These are phyloP conservation scores for Fusarium circinatum DNA, from an alignment of 2,329 filamentous ascomycete species.

Conservation along the genomic window DNA sequence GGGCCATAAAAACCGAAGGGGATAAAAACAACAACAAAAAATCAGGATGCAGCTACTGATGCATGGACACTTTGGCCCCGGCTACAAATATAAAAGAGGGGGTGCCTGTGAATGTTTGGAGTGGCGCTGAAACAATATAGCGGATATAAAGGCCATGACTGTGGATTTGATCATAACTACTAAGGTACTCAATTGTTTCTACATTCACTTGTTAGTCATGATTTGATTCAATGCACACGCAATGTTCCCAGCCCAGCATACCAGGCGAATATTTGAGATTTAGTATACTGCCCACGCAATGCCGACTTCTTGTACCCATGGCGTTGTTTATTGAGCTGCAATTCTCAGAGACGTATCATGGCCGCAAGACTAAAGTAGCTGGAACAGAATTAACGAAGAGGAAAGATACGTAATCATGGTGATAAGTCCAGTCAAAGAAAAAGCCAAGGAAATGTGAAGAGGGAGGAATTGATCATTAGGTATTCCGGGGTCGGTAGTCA, in stretches of 20 bases:
- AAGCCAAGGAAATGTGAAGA: neutral
- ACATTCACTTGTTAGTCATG: neutral
- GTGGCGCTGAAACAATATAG: neutral
- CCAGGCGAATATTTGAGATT: neutral
- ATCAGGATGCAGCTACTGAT: neutral
- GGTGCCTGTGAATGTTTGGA: neutral
- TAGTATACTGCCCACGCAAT: neutral
- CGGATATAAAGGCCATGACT: neutral
- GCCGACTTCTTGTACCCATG: neutral
- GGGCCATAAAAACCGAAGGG: neutral
- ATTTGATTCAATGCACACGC: neutral
- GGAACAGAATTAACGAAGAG: neutral
- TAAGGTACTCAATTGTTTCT: neutral
- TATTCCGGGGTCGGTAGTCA: neutral
- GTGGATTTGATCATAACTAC: neutral
- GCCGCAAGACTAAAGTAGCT: neutral
- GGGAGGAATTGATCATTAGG: neutral
- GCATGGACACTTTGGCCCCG: neutral
- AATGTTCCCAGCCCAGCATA: neutral
- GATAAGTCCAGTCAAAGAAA: neutral
- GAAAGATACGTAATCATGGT: neutral
- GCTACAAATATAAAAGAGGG: neutral
- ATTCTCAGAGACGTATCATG: neutral
- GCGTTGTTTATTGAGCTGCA: neutral
- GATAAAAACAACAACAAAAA: neutral